phyloP scores from a whole-genome alignment of 2,329 filamentous ascomycete species.

The Escovopsis sp. region DNA sequence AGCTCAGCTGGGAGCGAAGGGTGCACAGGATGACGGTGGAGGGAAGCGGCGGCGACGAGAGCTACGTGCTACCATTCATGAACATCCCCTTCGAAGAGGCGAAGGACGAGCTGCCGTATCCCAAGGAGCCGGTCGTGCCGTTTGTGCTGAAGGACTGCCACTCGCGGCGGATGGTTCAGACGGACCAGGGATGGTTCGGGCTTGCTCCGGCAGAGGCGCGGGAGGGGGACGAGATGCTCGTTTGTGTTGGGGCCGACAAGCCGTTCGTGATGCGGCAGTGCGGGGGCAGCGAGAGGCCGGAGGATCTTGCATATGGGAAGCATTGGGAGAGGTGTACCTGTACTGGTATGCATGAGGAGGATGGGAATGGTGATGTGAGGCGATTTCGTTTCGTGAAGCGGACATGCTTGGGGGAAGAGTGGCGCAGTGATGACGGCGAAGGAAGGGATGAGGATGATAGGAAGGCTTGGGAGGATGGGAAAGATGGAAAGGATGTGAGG shows the following conservation, averaged over 20 bases:
- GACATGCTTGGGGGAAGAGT: too few species aligned
- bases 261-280: not conserved
- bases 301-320: too few species aligned
- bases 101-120: not conserved
- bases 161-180: not conserved
- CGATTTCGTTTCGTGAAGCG: too few species aligned
- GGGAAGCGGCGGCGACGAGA: not conserved
- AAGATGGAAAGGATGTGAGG: too few species aligned
- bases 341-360: too few species aligned
- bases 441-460: too few species aligned
- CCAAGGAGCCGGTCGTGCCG: too few species aligned
- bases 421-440: too few species aligned
- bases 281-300: too few species aligned
- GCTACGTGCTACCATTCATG: not conserved
- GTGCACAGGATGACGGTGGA: not conserved
- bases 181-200: not conserved
- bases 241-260: not conserved
- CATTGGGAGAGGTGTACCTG: too few species aligned
- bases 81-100: not conserved
- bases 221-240: not conserved
- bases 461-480: too few species aligned
- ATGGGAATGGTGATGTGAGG: too few species aligned
- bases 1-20: not conserved
- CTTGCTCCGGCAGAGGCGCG: not conserved
- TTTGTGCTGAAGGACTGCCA: not conserved